Evolutionary conservation across 2,329 filamentous ascomycete species (phyloP), one percentile per base, ranked within the genome.

Genomic region (Sclerotinia borealis): DNA sequence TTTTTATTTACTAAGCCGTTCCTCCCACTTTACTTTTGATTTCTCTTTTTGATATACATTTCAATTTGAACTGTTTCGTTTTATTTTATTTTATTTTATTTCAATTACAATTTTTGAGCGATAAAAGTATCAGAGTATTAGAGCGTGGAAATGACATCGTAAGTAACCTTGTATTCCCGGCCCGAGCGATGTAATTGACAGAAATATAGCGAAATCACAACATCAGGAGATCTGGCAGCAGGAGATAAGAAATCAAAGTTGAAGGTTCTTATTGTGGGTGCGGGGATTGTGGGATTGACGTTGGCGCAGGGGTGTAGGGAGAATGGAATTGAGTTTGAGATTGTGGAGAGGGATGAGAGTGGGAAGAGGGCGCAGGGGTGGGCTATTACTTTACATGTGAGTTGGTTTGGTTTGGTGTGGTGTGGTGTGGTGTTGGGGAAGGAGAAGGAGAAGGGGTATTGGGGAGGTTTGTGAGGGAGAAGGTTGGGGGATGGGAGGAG

Each of bases 331-430:
- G 61, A 50, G 19, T 60, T 63, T 56, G 48, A 59, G 43, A 63
- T 65, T 17, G 58, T 78, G 68, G 78, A 80, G 68, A 75, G 75
- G 56, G 63, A 68, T 10, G n/a, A 17, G 27, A 51, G 39, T 6
- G 59, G 59, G 72, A 9, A 71, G 75, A 56, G 73, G 66, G 66
- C 68, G 68, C 79, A 80, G 47, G 83, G 84, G 54, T 87, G 84
- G 85, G 84, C 81, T 48, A 76, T 87, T 58, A 86, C 84, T 1
- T 72, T 87, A 39, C 83, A 87, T 69, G 54, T 56, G 27, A 45
- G 54, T 45, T 34, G 27, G 9, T 19, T 19, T 43, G n/a, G n/a
- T n/a, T n/a, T n/a, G n/a, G n/a, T n/a, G n/a, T n/a, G n/a, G n/a
- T 43, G 19, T 43, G 3, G 41, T 10, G n/a, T n/a, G n/a, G n/a